Conservation (phyloP, 768 basidiomycete species). For the Termitomyces sp. region DNA sequence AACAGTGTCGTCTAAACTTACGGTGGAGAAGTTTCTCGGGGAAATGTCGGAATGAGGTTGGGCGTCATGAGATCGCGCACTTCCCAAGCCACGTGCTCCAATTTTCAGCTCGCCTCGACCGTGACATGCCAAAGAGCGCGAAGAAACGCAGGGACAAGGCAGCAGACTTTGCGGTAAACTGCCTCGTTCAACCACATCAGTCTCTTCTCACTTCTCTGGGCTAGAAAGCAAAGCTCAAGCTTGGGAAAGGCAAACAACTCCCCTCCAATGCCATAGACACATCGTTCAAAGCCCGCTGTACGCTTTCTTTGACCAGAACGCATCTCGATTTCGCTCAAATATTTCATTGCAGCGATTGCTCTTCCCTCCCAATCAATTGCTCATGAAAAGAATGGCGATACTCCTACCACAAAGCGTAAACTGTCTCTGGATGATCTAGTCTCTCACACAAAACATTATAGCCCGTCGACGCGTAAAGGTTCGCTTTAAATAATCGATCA, state of each 20-base stretch:
- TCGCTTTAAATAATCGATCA: slow-evolving; percentile 4
- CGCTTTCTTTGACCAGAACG: slow-evolving; percentile 24
- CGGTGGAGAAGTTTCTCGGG: slow-evolving; percentile 13
- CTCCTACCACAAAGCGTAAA: slow-evolving; percentile 74
- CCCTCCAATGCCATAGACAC: slow-evolving; percentile 90
- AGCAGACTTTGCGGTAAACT: slow-evolving; percentile 75
- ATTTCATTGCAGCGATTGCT: slow-evolving; percentile 66
- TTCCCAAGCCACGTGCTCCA: neutral
- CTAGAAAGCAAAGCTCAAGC: slow-evolving; percentile 94
- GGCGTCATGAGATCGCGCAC: neutral
- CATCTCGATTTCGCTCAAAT: neutral
- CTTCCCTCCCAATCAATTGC: slow-evolving; percentile 83
- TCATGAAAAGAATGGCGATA: slow-evolving; percentile 46
- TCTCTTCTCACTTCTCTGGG: neutral
- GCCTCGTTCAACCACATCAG: neutral
- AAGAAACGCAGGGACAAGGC: slow-evolving; percentile 87
- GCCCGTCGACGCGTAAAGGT: slow-evolving; percentile 73
- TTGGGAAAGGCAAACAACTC: slow-evolving; percentile 88
- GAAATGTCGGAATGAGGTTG: slow-evolving; percentile 16
- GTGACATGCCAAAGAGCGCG: slow-evolving; percentile 82
- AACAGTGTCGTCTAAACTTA: neutral
- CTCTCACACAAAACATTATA: slow-evolving; percentile 81
- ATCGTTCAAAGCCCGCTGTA: slow-evolving; percentile 92
- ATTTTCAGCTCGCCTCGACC: neutral
- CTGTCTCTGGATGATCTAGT: slow-evolving; percentile 76